Conservation (phyloP, 805 yeast genomes). For the Yarrowia sp. region DNA sequence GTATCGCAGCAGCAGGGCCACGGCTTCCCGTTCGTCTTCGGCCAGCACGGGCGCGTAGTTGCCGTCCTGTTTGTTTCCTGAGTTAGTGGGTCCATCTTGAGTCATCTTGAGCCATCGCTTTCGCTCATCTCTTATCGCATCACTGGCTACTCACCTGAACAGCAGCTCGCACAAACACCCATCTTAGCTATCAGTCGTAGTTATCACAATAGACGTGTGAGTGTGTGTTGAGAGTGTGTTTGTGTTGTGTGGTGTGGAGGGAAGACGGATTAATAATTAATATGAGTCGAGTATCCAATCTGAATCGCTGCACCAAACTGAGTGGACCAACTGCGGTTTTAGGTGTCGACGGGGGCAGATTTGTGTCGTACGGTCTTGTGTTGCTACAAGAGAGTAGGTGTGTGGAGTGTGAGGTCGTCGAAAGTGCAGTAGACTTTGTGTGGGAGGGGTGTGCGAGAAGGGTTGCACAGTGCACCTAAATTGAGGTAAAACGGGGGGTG, state of each 20-base stretch:
- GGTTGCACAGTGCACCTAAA: slow-evolving; percentile 38
- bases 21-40: slow-evolving; percentile 96
- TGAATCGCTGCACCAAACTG: background rate
- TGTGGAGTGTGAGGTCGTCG: slow-evolving; percentile 13
- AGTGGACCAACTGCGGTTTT: background rate
- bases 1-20: slow-evolving; percentile 84
- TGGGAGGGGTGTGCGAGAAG: slow-evolving; percentile 33
- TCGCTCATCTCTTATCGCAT: too few species aligned
- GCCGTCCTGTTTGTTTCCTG: slow-evolving; percentile 49
- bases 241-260: background rate
- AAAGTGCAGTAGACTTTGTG: slow-evolving; percentile 32
- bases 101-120: too few species aligned
- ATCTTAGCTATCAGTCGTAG: slow-evolving; percentile 34
- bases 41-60: slow-evolving; percentile 83
- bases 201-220: background rate
- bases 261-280: too few species aligned
- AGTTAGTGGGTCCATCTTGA: background rate
- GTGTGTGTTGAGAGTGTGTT: background rate
- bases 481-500: slow-evolving; percentile 35
- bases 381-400: slow-evolving; percentile 10
- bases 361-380: background rate
- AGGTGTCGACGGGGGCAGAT: background rate
- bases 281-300: slow-evolving; percentile 8
- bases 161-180: slow-evolving; percentile 44
- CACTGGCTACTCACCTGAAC: slow-evolving; percentile 39